A percentile compares a stretch with the other conserved stretches of the same genome.
phyloP scores from a whole-genome alignment of 1,284 basidiomycete genomes.

The Ustilago esculenta region DNA sequence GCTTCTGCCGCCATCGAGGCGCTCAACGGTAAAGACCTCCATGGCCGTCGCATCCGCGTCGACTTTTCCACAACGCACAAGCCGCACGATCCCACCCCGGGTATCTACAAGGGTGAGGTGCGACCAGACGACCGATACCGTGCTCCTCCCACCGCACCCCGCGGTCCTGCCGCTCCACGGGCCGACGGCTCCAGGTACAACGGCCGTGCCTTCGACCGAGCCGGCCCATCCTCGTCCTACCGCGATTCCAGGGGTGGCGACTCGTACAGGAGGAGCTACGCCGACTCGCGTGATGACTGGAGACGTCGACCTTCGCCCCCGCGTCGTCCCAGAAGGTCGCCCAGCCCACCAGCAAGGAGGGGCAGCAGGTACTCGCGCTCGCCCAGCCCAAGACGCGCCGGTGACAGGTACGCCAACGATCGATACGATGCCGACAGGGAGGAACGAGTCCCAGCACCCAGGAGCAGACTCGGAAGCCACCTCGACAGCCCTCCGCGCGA shows the following conservation, averaged over 20 bases:
- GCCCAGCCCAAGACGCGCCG: slow-evolving; percentile 34
- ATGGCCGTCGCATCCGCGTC: slow-evolving; percentile 93
- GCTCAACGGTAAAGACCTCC: slow-evolving; percentile 93
- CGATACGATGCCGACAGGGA: slow-evolving; percentile 26
- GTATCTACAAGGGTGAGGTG: slow-evolving; percentile 76
- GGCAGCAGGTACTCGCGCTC: slow-evolving; percentile 41
- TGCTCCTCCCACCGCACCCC: slow-evolving; percentile 2
- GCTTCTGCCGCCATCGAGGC: slow-evolving; percentile 87
- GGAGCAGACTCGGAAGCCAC: slow-evolving; percentile 41
- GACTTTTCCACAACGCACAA: slow-evolving; percentile 94
- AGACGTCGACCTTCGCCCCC: slow-evolving; percentile 48
- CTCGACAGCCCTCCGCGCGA: slow-evolving; percentile 50
- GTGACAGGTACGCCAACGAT: slow-evolving; percentile 14
- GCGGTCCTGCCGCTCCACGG: slow-evolving; percentile 5
- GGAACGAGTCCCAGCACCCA: slow-evolving; percentile 33
- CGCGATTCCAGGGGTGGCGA: slow-evolving; percentile 26
- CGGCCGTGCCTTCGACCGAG: slow-evolving; percentile 30
- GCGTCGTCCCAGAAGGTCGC: slow-evolving; percentile 27
- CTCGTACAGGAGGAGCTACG: slow-evolving; percentile 30
- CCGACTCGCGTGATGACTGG: slow-evolving; percentile 52
- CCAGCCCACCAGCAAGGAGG: slow-evolving; percentile 34
- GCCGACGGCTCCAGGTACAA: slow-evolving; percentile 27
- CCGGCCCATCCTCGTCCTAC: slow-evolving; percentile 20
- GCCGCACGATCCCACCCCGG: slow-evolving; percentile 93
- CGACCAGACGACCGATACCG: slow-evolving; percentile 55